Evolutionary conservation across 257 asterid genomes (phyloP).

Genomic region (Nicotiana noctiflora): DNA sequence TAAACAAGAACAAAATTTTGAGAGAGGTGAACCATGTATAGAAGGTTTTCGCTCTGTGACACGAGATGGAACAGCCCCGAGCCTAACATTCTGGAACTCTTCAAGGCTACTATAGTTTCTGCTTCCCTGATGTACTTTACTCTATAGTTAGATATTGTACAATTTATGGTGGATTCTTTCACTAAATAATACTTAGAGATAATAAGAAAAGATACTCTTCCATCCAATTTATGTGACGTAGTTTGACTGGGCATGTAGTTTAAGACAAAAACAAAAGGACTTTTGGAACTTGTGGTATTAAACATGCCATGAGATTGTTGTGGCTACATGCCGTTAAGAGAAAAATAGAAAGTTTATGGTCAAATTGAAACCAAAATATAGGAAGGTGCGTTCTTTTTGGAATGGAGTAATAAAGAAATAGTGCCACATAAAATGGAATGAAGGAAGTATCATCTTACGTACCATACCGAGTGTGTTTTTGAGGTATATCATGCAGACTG

Average conservation of each 20-base stretch:
- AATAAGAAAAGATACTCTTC: not conserved
- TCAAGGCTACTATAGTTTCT: not conserved
- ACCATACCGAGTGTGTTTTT: not conserved
- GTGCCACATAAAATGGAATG: not conserved
- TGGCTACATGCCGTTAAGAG: not conserved
- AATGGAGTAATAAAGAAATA: not conserved
- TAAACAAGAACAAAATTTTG: constrained; percentile 2
- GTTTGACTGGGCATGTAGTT: not conserved
- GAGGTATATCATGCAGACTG: not conserved
- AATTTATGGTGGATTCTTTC: not conserved
- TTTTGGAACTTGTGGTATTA: not conserved
- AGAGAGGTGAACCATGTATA: not conserved
- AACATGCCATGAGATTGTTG: not conserved
- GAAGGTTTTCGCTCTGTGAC: not conserved
- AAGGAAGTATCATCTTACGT: not conserved
- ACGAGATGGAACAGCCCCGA: not conserved
- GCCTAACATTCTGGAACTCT: not conserved
- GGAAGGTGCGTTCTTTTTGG: not conserved
- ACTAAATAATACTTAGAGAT: not conserved
- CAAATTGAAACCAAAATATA: not conserved
- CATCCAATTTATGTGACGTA: not conserved
- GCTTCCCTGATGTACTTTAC: not conserved
- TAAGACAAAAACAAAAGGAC: not conserved
- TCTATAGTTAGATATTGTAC: not conserved
- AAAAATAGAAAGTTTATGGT: not conserved